Conservation (phyloP, 441 rosid species). For the Dalechampia spathulata region DNA sequence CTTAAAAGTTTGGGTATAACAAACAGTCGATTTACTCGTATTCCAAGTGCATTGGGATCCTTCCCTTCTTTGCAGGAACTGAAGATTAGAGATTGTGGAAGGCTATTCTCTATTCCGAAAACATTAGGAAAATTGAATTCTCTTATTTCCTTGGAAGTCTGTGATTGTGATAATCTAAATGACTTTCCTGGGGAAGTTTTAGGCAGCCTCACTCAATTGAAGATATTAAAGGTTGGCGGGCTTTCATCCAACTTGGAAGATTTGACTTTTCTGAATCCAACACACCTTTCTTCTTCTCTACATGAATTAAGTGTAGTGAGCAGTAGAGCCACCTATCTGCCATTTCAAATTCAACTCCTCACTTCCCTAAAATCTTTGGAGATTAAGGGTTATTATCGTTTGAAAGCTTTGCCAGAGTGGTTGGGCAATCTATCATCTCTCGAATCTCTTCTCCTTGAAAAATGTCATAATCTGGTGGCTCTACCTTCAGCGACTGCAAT, state of each 20-base stretch:
- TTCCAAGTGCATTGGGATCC: conserved; percentile 5
- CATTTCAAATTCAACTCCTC: conserved; percentile 20
- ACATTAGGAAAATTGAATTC: conserved; percentile 3
- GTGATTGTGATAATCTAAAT: background rate
- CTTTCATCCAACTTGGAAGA: conserved; percentile 14
- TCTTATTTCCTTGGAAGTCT: background rate
- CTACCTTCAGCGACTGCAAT: background rate
- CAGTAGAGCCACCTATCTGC: conserved; percentile 4
- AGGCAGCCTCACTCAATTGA: too few relatives aligned
- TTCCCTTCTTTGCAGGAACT: conserved; percentile 1
- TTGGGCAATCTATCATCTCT: conserved; percentile 21
- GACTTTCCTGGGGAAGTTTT: background rate
- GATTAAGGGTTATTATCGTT: conserved; percentile 1
- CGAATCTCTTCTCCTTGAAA: background rate
- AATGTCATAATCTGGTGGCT: background rate
- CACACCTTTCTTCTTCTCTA: conserved; percentile 9
- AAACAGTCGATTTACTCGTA: background rate
- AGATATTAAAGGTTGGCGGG: conserved; percentile 9
- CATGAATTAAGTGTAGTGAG: conserved; percentile 5
- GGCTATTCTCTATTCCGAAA: conserved; percentile 6
- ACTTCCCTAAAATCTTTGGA: conserved; percentile 13
- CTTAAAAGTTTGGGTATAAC: background rate
- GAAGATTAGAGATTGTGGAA: background rate
- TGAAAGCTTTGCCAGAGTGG: conserved; percentile 24
- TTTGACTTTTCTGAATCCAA: conserved; percentile 18